A percentile compares a stretch with the other conserved stretches of the same genome.
phyloP scores from a whole-genome alignment of 345 rosid species.

The Bruguiera sexangula region DNA sequence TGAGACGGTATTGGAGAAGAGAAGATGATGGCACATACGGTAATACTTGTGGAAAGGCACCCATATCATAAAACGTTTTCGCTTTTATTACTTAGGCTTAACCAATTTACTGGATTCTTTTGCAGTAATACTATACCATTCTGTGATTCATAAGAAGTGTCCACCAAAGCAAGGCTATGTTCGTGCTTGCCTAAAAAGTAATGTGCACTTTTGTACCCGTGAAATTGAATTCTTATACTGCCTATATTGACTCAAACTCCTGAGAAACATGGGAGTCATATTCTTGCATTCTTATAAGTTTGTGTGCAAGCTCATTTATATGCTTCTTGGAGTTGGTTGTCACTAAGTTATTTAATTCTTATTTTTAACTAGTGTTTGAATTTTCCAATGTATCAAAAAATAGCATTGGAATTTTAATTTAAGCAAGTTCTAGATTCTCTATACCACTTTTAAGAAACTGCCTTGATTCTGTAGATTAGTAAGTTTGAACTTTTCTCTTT shows the following conservation, averaged over 20 bases:
- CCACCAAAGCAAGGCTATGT: conserved; percentile 68
- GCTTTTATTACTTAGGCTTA: not conserved
- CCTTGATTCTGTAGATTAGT: not conserved
- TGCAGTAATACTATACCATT: conserved; percentile 84
- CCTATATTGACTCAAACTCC: conserved; percentile 1
- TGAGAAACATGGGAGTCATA: conserved; percentile 1
- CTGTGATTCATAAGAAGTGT: conserved; percentile 77
- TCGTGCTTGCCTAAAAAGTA: conserved; percentile 92
- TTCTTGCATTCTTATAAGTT: not conserved
- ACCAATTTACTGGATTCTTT: conserved; percentile 20
- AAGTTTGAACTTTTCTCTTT: not conserved
- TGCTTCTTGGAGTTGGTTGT: not conserved
- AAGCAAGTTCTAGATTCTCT: not conserved
- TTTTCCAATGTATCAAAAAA: not conserved
- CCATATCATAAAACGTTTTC: conserved; percentile 3
- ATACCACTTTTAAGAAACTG: not conserved
- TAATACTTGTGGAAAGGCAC: conserved; percentile 23
- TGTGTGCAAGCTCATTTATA: not conserved
- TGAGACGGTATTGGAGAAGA: conserved; percentile 91
- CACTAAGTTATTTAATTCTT: not conserved
- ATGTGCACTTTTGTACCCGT: conserved; percentile 34
- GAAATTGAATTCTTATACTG: conserved; percentile 12
- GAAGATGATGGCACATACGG: conserved; percentile 98
- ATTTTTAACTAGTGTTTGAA: too few relatives aligned
- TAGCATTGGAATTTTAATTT: not conserved